Base-by-base conservation (phyloP, 2,329 filamentous ascomycete genomes). In the Aspergillus pseudotamarii region DNA sequence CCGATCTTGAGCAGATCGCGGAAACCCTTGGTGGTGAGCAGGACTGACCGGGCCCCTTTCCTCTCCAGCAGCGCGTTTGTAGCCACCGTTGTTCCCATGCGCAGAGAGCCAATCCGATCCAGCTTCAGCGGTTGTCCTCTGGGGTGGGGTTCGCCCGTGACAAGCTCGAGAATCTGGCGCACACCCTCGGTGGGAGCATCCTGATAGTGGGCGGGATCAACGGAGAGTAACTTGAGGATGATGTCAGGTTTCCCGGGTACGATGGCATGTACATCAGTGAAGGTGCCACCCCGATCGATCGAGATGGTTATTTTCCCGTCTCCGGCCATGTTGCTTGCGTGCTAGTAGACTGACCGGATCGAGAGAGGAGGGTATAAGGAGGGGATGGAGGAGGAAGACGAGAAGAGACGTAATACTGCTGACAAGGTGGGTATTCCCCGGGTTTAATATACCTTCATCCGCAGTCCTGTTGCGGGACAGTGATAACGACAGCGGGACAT, bases 51-150 rank as follows among this genome's bases (percentile, higher is more conserved):
- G 78, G 96, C 93, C 56, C 94, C 94, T 76, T 96, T 97, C 67
- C 94, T 84, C 78, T 97, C 94, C 2, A 97, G 84, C 63, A 97
- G 79, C 0, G 94, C 93, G 76, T 97, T 97, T 0, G 93, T 97
- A 6, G 93, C 93, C 14, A 97, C 93, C 0, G 93, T 97, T 3
- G 94, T 97, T 58, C 94, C 93, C 94, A 97, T 97, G 58, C 93
- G 89, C 72, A 97, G 94, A 38, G 72, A 75, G 26, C 75, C 74
- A 57, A 78, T 77, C 16, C 69, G 72, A 45, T 73, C 72, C n/a
- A 78, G 70, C 64, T 76, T 73, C 57, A 78, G 58, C 21, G 73
- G 76, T 46, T 72, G 60, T 14, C 76, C 76, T 21, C 78, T 71
- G 0, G 77, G 78, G 61, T 76, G 70, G 32, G 74, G 46, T 53